Conservation (phyloP, 2,329 filamentous ascomycete species). For the Sclerotinia glacialis region DNA sequence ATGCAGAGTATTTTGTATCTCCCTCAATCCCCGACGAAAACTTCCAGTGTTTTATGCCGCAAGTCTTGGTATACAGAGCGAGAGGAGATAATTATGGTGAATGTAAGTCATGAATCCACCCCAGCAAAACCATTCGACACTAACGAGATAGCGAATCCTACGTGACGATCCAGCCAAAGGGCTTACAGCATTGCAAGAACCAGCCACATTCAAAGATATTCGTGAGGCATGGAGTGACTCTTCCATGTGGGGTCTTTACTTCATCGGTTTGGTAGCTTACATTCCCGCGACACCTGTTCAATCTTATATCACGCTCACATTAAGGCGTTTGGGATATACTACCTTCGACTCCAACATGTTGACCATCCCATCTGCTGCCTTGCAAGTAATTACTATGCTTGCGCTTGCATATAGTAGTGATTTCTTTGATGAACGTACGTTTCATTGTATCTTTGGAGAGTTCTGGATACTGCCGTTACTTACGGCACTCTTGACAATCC, state of each 20-base stretch:
- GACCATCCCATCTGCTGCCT: conserved; percentile 46
- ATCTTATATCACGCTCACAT: conserved; percentile 32
- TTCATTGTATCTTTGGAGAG: conserved; percentile 39
- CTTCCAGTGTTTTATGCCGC: neutral
- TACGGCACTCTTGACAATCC: conserved; percentile 11
- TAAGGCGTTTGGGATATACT: conserved; percentile 32
- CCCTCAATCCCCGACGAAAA: conserved; percentile 9
- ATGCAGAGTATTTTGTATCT: conserved; percentile 12
- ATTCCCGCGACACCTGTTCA: conserved; percentile 30
- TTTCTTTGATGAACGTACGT: conserved; percentile 41
- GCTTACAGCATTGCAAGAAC: conserved; percentile 51
- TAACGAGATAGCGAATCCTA: conserved; percentile 46
- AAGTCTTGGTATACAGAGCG: conserved; percentile 55
- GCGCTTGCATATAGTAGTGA: conserved; percentile 49
- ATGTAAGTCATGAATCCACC: conserved; percentile 34
- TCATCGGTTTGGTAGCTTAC: conserved; percentile 39
- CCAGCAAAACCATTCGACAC: neutral
- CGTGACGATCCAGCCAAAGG: conserved; percentile 53
- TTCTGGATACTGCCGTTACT: conserved; percentile 45
- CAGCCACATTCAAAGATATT: conserved; percentile 46
- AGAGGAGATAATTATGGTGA: conserved; percentile 62
- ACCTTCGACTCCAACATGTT: conserved; percentile 48
- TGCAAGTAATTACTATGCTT: conserved; percentile 41
- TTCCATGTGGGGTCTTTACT: conserved; percentile 52
- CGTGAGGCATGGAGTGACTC: conserved; percentile 51